A percentile compares a stretch with the other conserved stretches of the same genome.
These are phyloP conservation scores for Paraconiothyrium brasiliense DNA, from an alignment of 2,329 filamentous ascomycete species.

Conservation along the genomic window DNA sequence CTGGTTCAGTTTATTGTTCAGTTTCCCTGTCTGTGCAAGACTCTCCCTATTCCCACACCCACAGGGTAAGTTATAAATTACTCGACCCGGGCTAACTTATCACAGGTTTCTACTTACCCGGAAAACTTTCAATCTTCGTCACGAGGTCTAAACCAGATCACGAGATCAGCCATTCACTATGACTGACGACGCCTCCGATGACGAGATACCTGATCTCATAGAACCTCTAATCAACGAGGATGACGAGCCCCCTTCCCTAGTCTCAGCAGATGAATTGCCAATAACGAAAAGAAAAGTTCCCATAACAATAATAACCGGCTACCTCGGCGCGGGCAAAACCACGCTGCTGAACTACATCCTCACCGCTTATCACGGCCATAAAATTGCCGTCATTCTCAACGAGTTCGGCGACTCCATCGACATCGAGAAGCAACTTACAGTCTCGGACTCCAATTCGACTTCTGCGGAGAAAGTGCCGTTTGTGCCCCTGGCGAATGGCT, in stretches of 20 bases:
- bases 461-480: constrained; percentile 60
- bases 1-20: background rate
- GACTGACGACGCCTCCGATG: constrained; percentile 37
- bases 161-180: constrained; percentile 20
- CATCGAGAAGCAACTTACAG: constrained; percentile 94
- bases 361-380: constrained; percentile 94
- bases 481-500: constrained; percentile 95
- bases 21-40: background rate
- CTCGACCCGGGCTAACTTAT: background rate
- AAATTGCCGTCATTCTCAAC: constrained; percentile 84
- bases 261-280: constrained; percentile 57
- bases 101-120: background rate
- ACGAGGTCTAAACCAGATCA: background rate
- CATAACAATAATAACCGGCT: constrained; percentile 88
- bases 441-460: constrained; percentile 63
- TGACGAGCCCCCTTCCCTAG: constrained; percentile 34
- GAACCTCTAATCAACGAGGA: constrained; percentile 51
- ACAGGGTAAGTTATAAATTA: background rate
- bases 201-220: constrained; percentile 62
- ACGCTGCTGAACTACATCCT: constrained; percentile 96
- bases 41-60: background rate
- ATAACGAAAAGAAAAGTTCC: constrained; percentile 72
- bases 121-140: too few relatives aligned
- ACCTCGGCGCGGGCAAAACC: constrained; percentile 94
- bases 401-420: constrained; percentile 72